Percentiles rank a stretch among this genome's conserved stretches.
These are phyloP conservation scores for Senna siamea DNA, from an alignment of 306 rosid genomes.

Conservation along the genomic window DNA sequence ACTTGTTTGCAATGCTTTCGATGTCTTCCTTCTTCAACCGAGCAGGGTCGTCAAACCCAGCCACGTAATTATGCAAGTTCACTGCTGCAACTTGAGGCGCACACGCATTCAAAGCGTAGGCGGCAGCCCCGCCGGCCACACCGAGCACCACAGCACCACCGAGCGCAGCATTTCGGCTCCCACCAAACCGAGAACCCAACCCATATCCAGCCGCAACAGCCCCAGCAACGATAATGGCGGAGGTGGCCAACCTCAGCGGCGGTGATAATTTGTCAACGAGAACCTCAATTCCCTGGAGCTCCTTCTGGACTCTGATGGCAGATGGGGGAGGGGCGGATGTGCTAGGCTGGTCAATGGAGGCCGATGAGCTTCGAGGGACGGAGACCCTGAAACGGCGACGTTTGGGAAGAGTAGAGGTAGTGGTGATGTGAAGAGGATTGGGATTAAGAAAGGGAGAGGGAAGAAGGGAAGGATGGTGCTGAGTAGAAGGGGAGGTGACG, in stretches of 20 bases:
- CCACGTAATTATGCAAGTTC: slow-evolving; percentile 82
- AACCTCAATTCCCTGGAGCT: slow-evolving; percentile 77
- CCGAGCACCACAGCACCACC: slow-evolving; percentile 92
- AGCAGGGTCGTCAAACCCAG: slow-evolving; percentile 66
- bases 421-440: slow-evolving; percentile 43
- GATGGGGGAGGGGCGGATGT: slow-evolving; percentile 38
- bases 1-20: slow-evolving; percentile 81
- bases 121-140: slow-evolving; percentile 75
- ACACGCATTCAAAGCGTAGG: slow-evolving; percentile 68
- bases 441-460: slow-evolving; percentile 55
- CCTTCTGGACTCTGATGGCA: slow-evolving; percentile 47
- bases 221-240: slow-evolving; percentile 77
- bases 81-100: slow-evolving; percentile 91
- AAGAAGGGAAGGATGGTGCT: slow-evolving; percentile 42
- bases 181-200: slow-evolving; percentile 67
- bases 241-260: slow-evolving; percentile 69
- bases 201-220: slow-evolving; percentile 90
- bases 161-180: slow-evolving; percentile 59
- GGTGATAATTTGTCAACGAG: slow-evolving; percentile 70
- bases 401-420: slow-evolving; percentile 20
- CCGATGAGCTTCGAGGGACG: slow-evolving; percentile 55
- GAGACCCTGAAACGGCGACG: slow-evolving; percentile 80
- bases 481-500: slow-evolving; percentile 48
- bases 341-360: slow-evolving; percentile 37
- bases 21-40: slow-evolving; percentile 79